Base-by-base conservation (phyloP, 306 rosid species). In the Oemleria cerasiformis region DNA sequence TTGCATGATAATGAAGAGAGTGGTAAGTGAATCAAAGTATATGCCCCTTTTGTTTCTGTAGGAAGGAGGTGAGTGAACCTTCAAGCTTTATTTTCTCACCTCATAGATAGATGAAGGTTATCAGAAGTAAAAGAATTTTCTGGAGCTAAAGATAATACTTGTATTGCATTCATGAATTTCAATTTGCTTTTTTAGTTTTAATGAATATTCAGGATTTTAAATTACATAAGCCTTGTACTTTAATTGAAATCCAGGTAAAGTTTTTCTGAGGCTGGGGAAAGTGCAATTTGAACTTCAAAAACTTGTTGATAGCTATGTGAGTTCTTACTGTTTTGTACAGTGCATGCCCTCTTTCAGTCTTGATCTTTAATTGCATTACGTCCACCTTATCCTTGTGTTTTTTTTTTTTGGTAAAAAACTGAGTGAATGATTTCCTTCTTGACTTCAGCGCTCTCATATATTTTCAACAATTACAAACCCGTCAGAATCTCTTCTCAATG, bases 401-500 rank as follows among this genome's bases (percentile, higher is more conserved):
- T 1, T 30, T 30, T 30, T 30, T 30, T 30, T 30, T 3, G 36
- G 36, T 30, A 30, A 1, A 30, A 30, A 30, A 30, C 36, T 30
- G 36, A 30, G 36, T 30, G 68, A 79, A 71, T 68, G 17, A 53
- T 77, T 76, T 42, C 61, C 78, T 67, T 77, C 66, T 79, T 71
- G 72, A 62, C 75, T 50, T 15, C 96, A 92, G 97, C 97, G 97
- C 62, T 62, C 86, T 73, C 92, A 92, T 79, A 81, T 92, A 67
- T 63, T 85, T 65, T 67, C 67, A 55, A 92, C 97, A 68, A 86
- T 92, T 78, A 87, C 96, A 65, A 89, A 81, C 65, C 97, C 97
- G 62, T 88, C 97, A 14, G 97, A 92, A 83, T 87, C 93, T 76
- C 96, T 92, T 82, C 97, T 92, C 75, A 87, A 86, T 67, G 97